Conservation (phyloP, 345 rosid genomes). For the Linum trigynum region DNA sequence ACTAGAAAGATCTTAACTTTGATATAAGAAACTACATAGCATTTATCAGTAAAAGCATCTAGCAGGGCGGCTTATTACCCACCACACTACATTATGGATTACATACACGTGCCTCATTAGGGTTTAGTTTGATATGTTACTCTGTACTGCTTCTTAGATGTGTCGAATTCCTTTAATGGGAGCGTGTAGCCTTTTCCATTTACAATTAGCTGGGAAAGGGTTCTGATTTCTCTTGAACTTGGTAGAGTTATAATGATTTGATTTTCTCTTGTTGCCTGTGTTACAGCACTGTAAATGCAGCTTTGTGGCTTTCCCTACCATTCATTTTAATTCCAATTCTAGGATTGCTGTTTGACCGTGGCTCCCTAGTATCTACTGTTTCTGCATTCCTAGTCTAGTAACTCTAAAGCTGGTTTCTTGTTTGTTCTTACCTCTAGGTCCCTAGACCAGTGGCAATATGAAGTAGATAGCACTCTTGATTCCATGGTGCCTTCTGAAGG, state of each 20-base stretch:
- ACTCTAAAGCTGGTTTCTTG: not conserved
- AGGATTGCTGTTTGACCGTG: too few relatives aligned
- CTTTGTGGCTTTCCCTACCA: too few relatives aligned
- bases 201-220: not conserved
- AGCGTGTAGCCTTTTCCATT: not conserved
- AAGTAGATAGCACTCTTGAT: not conserved
- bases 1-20: not conserved
- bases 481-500: not conserved
- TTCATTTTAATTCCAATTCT: too few relatives aligned
- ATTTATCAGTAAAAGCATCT: not conserved
- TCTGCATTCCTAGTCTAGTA: not conserved
- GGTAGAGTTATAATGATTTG: not conserved
- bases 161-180: not conserved
- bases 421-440: not conserved
- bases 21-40: not conserved
- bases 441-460: not conserved
- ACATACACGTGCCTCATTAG: not conserved
- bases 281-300: not conserved
- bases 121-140: not conserved
- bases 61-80: not conserved
- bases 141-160: not conserved
- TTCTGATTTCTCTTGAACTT: not conserved
- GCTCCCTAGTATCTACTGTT: not conserved
- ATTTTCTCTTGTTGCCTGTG: not conserved
- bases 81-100: not conserved